Base-by-base conservation (phyloP, 1,284 basidiomycete species). In the Ustilago curta region DNA sequence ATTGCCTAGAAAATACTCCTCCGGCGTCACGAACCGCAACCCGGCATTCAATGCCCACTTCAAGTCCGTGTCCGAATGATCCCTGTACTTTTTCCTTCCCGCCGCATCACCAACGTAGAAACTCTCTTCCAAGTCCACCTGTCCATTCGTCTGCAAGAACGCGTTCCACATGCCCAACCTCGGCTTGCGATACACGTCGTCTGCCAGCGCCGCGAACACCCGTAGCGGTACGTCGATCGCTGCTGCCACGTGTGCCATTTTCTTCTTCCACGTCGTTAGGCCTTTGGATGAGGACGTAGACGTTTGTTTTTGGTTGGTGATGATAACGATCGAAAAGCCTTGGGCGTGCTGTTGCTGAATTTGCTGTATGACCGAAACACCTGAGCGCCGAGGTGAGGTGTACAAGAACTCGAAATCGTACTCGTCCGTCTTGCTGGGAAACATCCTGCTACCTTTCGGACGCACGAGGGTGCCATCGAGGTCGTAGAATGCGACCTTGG, bases 51-150 rank as follows among this genome's bases (percentile, higher is more conserved):
- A 48, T 6, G 83, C 83, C 77, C 79, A 83, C 27, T 80, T 82
- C n/a, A 77, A 75, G 42, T 83, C 81, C 12, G 79, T 79, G 53
- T 84, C 80, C 51, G 58, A 60, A 54, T 81, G 81, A 52, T 84
- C 81, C 1, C 60, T 43, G 14, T 40, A 53, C 50, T 52, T 50
- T 40, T 37, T 68, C 44, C 81, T 43, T 1, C 83, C 83, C 5
- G 83, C 83, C 16, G 83, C 83, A 61, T 84, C 83, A 6, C 83
- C 83, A 2, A 84, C 82, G 39, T 75, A 84, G 63, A 82, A 84
- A 37, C 66, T 72, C 27, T 52, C 18, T 11, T 32, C 37, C 18
- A 23, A n/a, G 25, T 80, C 72, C 43, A 77, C 57, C 19, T 59
- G 35, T 1, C 59, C 63, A n/a, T 76, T 75, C 35, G 29, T 47